Percentiles rank a stretch among this genome's conserved stretches.
Evolutionary conservation across 129 eudicot species (phyloP).

Genomic region (Smallanthus sonchifolius): DNA sequence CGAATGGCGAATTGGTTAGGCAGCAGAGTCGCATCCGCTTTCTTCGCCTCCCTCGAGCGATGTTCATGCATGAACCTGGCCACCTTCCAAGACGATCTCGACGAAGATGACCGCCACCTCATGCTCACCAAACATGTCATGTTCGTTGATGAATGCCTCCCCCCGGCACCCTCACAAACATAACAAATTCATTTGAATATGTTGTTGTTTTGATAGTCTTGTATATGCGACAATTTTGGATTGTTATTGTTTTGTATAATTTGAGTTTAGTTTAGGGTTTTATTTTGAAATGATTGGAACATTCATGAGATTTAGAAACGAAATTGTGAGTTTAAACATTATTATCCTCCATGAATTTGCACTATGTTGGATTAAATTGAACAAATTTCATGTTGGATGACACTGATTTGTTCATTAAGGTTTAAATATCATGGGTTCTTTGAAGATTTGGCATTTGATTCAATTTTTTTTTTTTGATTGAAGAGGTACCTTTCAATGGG

Average conservation of each 20-base stretch:
- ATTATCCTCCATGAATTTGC: background rate
- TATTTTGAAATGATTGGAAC: background rate
- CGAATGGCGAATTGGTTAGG: conserved; percentile 62
- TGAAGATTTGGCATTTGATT: background rate
- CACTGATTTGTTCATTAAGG: background rate
- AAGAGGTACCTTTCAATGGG: too few species aligned
- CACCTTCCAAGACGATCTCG: conserved; percentile 56
- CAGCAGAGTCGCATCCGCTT: conserved; percentile 57
- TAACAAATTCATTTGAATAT: background rate
- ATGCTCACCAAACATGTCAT: conserved; percentile 39
- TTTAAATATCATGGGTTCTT: background rate
- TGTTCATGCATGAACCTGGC: conserved; percentile 61
- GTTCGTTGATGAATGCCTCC: conserved; percentile 25
- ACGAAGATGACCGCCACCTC: conserved; percentile 53
- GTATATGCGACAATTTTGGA: background rate
- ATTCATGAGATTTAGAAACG: background rate
- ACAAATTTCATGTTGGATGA: background rate
- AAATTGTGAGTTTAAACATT: background rate
- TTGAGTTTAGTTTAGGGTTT: background rate
- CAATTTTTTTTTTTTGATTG: too few species aligned
- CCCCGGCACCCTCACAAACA: background rate
- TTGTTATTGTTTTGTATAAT: too few species aligned
- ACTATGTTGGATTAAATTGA: background rate
- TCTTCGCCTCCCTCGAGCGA: conserved; percentile 71
- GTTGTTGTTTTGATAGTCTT: background rate